Conservation (phyloP, 208 protist genomes). For the Strigomonas culicis region DNA sequence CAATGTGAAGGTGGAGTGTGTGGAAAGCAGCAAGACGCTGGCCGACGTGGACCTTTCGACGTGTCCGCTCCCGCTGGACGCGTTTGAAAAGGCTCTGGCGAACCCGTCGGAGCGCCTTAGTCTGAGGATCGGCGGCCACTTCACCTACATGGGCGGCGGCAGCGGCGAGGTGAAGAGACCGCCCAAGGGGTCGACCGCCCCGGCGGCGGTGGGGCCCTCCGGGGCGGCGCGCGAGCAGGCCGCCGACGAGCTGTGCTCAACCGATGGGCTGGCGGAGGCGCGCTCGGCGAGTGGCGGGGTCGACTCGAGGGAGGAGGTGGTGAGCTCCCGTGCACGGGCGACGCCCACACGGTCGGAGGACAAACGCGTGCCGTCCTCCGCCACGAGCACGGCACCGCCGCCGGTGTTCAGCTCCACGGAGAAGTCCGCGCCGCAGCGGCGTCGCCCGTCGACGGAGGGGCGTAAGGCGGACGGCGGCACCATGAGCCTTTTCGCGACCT, state of each 20-base stretch:
- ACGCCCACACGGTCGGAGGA: not conserved
- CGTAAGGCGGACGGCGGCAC: no score
- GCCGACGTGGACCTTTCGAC: conserved; percentile 33
- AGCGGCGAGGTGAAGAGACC: conserved; percentile 9
- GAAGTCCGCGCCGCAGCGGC: not conserved
- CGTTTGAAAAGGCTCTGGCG: conserved; percentile 17
- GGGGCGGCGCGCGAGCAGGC: not conserved
- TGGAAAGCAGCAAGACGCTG: conserved; percentile 15
- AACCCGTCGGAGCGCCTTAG: not conserved
- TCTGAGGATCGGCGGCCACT: not conserved
- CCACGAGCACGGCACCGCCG: not conserved
- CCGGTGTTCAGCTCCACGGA: not conserved
- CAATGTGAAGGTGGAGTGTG: conserved; percentile 41
- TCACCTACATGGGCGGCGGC: conserved; percentile 12
- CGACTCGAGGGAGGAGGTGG: no score
- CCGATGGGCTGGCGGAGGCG: not conserved
- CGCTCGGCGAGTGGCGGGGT: not conserved
- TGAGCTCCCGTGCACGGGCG: not conserved
- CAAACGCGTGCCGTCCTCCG: not conserved
- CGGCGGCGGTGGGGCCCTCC: not conserved
- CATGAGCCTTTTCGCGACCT: no score
- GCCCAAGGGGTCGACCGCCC: not conserved
- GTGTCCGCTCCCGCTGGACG: conserved; percentile 25
- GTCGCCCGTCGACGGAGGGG: conserved; percentile 4
- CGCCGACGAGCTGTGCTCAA: not conserved